phyloP scores from a whole-genome alignment of 2,329 filamentous ascomycete species.

The Chaetomiaceae sp. region DNA sequence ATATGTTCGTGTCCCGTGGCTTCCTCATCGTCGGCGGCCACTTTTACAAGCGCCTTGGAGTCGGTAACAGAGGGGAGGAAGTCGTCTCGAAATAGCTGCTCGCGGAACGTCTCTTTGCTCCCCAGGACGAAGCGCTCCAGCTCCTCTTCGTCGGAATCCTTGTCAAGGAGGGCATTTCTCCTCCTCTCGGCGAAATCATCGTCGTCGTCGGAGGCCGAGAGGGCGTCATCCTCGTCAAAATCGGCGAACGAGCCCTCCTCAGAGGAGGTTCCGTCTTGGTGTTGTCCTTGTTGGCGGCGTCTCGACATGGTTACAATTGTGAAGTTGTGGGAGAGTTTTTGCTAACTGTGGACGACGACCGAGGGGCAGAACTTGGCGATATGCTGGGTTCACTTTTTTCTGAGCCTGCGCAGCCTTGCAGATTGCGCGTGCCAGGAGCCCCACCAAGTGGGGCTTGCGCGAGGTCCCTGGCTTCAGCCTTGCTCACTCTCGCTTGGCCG shows the following conservation, averaged over 20 bases:
- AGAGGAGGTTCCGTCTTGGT: slow-evolving; percentile 20
- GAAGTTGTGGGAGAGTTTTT: neutral
- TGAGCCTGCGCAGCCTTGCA: slow-evolving; percentile 23
- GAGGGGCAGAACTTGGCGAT: slow-evolving; percentile 7
- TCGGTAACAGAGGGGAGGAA: slow-evolving; percentile 46
- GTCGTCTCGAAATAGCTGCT: slow-evolving; percentile 61
- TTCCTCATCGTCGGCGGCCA: slow-evolving; percentile 14
- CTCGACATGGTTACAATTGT: slow-evolving; percentile 17
- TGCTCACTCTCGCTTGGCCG: neutral
- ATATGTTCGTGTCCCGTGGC: slow-evolving; percentile 36
- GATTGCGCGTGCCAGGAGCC: slow-evolving; percentile 5
- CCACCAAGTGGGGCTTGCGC: slow-evolving; percentile 6
- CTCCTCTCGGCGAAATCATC: slow-evolving; percentile 4
- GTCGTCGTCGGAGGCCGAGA: slow-evolving; percentile 17
- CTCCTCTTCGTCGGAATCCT: slow-evolving; percentile 79
- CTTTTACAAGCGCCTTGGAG: slow-evolving; percentile 19
- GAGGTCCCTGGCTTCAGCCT: slow-evolving; percentile 2
- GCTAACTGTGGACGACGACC: neutral
- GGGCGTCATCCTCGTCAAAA: slow-evolving; percentile 27
- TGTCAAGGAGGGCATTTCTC: slow-evolving; percentile 33
- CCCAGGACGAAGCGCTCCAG: slow-evolving; percentile 87
- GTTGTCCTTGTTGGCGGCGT: slow-evolving; percentile 20
- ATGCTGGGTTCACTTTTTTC: slow-evolving; percentile 18
- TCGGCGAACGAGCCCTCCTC: slow-evolving; percentile 28
- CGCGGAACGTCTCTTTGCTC: slow-evolving; percentile 74